These are phyloP conservation scores for Solanum verrucosum DNA, from an alignment of 257 asterid genomes.

Conservation along the genomic window DNA sequence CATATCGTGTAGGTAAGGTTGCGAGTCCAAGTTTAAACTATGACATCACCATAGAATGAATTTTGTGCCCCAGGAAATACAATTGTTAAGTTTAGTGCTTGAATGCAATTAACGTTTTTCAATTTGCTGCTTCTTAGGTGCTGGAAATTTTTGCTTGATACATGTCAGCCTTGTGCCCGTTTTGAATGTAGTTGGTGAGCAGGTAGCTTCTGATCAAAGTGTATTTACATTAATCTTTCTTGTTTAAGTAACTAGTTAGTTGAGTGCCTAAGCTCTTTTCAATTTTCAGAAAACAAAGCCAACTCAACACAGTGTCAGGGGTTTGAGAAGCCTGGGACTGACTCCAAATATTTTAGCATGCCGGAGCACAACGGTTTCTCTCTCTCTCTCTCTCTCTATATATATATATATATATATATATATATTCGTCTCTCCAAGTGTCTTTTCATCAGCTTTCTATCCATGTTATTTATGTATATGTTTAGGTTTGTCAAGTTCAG, in stretches of 20 bases:
- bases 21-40: not conserved
- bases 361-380: conserved; percentile 66
- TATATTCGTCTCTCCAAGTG: not conserved
- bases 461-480: not conserved
- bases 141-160: conserved; percentile 67
- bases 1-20: conserved; percentile 67
- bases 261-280: not conserved
- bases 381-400: not conserved
- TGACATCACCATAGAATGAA: not conserved
- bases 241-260: not conserved
- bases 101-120: not conserved
- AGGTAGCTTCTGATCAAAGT: conserved; percentile 21
- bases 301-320: conserved; percentile 81
- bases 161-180: conserved; percentile 90
- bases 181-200: conserved; percentile 68
- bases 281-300: conserved; percentile 75
- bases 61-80: not conserved
- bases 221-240: not conserved
- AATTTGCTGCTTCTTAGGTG: conserved; percentile 31
- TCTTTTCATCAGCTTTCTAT: not conserved
- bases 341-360: conserved; percentile 69
- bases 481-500: not conserved
- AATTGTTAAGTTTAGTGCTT: not conserved
- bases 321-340: conserved; percentile 69
- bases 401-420: not conserved